Evolutionary conservation across 2,329 filamentous ascomycete species (phyloP).

Genomic region (Fusarium fujikuroi): DNA sequence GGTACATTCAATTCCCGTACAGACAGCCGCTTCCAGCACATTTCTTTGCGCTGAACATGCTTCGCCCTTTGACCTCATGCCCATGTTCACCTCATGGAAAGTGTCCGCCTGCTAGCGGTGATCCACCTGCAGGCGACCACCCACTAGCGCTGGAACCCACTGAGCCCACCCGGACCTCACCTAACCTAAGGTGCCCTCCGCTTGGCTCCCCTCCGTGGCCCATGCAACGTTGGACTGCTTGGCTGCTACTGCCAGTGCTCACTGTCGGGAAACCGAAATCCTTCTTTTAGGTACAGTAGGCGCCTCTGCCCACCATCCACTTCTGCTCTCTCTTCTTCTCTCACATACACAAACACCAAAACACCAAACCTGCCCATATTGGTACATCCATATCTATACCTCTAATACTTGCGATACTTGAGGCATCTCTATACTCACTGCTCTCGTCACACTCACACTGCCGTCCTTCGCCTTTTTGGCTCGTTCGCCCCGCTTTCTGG

Average conservation of each 20-base stretch:
- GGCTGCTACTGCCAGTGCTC: slow-evolving; percentile 8
- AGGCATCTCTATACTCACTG: slow-evolving; percentile 10
- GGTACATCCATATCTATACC: not conserved
- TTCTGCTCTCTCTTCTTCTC: slow-evolving; percentile 20
- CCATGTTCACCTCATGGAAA: slow-evolving; percentile 26
- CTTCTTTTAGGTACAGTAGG: slow-evolving; percentile 38
- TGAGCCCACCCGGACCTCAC: slow-evolving; percentile 25
- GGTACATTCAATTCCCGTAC: slow-evolving; percentile 11
- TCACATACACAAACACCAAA: slow-evolving; percentile 24
- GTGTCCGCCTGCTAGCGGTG: slow-evolving; percentile 38
- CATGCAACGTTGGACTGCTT: slow-evolving; percentile 47
- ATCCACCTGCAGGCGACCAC: slow-evolving; percentile 45
- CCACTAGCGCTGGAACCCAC: slow-evolving; percentile 40
- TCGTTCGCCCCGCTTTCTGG: slow-evolving; percentile 37
- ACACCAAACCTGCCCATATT: slow-evolving; percentile 9
- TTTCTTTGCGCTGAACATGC: slow-evolving; percentile 11
- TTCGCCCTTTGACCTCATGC: slow-evolving; percentile 1
- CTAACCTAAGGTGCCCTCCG: slow-evolving; percentile 19
- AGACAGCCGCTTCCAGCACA: slow-evolving; percentile 16
- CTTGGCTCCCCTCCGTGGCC: slow-evolving; percentile 19
- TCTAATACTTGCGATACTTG: slow-evolving; percentile 2
- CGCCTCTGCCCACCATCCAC: slow-evolving; percentile 41
- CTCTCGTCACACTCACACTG: slow-evolving; percentile 15
- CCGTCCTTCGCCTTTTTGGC: slow-evolving; percentile 10
- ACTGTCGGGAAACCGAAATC: slow-evolving; percentile 30